These are phyloP conservation scores for Hirsutella rhossiliensis DNA, from an alignment of 2,329 filamentous ascomycete species.

Conservation along the genomic window DNA sequence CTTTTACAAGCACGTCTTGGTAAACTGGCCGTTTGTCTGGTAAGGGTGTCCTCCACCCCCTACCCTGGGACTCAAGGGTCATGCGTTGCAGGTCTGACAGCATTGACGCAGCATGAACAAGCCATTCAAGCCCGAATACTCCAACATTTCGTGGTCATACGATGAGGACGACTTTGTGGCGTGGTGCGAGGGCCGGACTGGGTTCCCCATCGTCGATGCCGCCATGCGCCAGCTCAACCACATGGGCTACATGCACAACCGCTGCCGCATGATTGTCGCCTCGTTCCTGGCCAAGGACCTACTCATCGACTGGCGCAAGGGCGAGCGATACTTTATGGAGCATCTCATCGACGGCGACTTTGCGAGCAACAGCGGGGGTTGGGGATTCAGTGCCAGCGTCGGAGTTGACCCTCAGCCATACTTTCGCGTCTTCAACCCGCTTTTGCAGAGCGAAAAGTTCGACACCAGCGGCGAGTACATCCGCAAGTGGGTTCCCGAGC, in stretches of 20 bases:
- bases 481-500: conserved; percentile 68
- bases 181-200: conserved; percentile 66
- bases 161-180: conserved; percentile 53
- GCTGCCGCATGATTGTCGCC: conserved; percentile 72
- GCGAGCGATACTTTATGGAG: conserved; percentile 75
- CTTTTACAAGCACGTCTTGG: conserved; percentile 79
- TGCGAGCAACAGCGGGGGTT: conserved; percentile 59
- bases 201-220: conserved; percentile 75
- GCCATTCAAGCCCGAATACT: conserved; percentile 68
- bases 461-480: conserved; percentile 72
- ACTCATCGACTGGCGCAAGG: conserved; percentile 71
- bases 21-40: conserved; percentile 76
- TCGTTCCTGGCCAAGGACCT: conserved; percentile 74
- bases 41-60: too few species aligned
- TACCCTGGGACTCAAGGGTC: too few species aligned
- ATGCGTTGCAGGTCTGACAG: too few species aligned
- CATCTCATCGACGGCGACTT: conserved; percentile 70
- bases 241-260: conserved; percentile 73
- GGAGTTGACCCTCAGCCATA: conserved; percentile 83
- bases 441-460: conserved; percentile 77
- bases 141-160: conserved; percentile 75
- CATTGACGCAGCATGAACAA: conserved; percentile 37
- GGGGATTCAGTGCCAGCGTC: conserved; percentile 46
- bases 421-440: conserved; percentile 81
- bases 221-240: conserved; percentile 67